A percentile compares a stretch with the other conserved stretches of the same genome.
phyloP scores from a whole-genome alignment of 2,329 filamentous ascomycete species.

The Acephala macrosclerotiorum region DNA sequence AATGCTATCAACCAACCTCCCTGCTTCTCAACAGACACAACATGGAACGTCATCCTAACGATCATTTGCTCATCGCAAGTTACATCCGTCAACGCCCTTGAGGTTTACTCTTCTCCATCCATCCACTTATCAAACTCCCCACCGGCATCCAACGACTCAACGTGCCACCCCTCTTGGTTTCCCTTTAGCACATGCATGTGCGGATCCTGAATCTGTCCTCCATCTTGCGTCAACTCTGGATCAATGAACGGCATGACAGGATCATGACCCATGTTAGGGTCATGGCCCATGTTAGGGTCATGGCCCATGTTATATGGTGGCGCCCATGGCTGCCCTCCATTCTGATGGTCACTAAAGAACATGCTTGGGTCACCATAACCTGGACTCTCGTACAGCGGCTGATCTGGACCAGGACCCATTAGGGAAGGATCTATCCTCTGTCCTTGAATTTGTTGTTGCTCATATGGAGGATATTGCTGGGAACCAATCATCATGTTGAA shows the following conservation, averaged over 20 bases:
- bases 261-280: constrained; percentile 29
- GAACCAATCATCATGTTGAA: constrained; percentile 37
- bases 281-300: constrained; percentile 29
- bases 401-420: constrained; percentile 33
- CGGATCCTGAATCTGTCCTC: constrained; percentile 39
- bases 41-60: constrained; percentile 3
- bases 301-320: constrained; percentile 25
- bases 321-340: constrained; percentile 35
- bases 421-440: constrained; percentile 41
- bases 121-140: constrained; percentile 46
- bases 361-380: constrained; percentile 28
- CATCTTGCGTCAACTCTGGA: constrained; percentile 32
- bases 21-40: constrained; percentile 8
- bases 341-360: constrained; percentile 36
- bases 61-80: not conserved
- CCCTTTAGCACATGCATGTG: constrained; percentile 41
- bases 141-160: constrained; percentile 40
- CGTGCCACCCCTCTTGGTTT: constrained; percentile 43
- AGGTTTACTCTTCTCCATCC: constrained; percentile 29
- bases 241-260: constrained; percentile 37
- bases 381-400: constrained; percentile 29
- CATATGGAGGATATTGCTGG: constrained; percentile 29
- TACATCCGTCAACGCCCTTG: not conserved
- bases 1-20: constrained; percentile 23
- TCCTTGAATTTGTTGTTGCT: constrained; percentile 26